Evolutionary conservation across 306 rosid genomes (phyloP), one percentile per base, ranked within the genome.

Genomic region (Trifolium fragiferum): DNA sequence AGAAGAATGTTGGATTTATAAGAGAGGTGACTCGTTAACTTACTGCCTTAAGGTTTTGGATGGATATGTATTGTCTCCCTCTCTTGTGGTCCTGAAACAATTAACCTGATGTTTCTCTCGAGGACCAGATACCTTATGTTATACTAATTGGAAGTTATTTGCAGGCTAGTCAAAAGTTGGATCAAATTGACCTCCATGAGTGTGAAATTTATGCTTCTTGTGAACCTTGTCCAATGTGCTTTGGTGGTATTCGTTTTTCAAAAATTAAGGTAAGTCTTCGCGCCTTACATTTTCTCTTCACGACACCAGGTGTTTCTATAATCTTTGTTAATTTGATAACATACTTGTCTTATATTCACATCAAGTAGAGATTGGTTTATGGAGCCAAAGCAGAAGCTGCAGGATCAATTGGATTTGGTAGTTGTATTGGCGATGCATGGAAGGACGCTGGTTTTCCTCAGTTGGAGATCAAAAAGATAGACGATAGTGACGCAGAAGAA

Each of bases 191-290:
- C 66, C 98, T 93, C 18, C 76, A 92, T 25, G 91, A 89, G 59
- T 93, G 97, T 41, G 98, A 93, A 76, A 89, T 93, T 68, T 93
- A 89, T 80, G 90, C 98, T 15, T 93, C 97, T 30, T 93, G 98
- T 65, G 98, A 93, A 82, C 98, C 98, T 74, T 93, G 98, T 82
- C 96, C 98, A 35, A 93, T 89, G 98, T 93, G 98, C 84, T 93
- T 93, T 37, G 97, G 97, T 15, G 98, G 97, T 14, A 91, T 93
- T 77, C 92, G 89, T 72, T 90, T 93, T 71, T 91, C 98, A 66
- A 84, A 93, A 81, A 78, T 93, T 40, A 93, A 91, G 98, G 97
- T 88, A 46, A 58, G 30, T 33, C 76, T 63, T 25, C 35, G 49
- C 12, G 12, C 46, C 60, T 19, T 23, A 62, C 59, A 25, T 47